Base-by-base conservation (phyloP, 228 moss, liverwort and hornwort species). In the Sphagnum fallax region DNA sequence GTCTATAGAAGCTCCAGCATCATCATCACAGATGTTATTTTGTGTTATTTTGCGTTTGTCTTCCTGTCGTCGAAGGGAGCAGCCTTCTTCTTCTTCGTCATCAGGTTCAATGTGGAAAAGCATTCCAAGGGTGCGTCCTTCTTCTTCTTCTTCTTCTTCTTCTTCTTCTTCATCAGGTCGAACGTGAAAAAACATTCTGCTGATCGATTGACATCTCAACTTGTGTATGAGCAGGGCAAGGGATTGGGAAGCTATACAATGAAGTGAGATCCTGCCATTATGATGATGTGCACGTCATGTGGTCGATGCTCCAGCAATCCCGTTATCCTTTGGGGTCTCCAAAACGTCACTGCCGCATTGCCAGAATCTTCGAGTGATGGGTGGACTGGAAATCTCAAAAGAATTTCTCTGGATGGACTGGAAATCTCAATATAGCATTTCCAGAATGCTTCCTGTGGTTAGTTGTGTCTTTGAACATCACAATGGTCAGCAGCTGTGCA, bases 241-340 rank as follows among this genome's bases (percentile, higher is more conserved):
- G 75, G 4, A 72, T 80, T 51, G 79, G 79, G 16, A 80, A 72
- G 72, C 69, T 80, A 4, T 80, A 80, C 61, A 75, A 80, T 6
- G 79, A 80, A 10, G 79, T 80, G 8, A 75, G 75, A n/a, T 80
- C 79, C 5, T 80, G 79, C 66, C 72, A 69, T 47, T 80, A 80
- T 8, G 79, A 80, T 60, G 79, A 80, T 53, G 79, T 80, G 55
- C 75, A 75, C 13, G 64, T 75, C 68, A 80, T 80, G 79, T 80
- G 79, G 79, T 75, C 75, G 7, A 80, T 80, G 75, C 68, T 80
- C 4, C 79, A 80, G 70, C 70, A 70, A 12, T 70, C 70, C 13
- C 70, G 61, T 52, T 52, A 51, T 62, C 61, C 70, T 62, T 16
- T 62, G 62, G 70, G 62, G 32, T 70, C 70, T 5, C 70, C 70